Base-by-base conservation (phyloP, 495 filamentous ascomycete species). In the Rostrohypoxylon terebratum region DNA sequence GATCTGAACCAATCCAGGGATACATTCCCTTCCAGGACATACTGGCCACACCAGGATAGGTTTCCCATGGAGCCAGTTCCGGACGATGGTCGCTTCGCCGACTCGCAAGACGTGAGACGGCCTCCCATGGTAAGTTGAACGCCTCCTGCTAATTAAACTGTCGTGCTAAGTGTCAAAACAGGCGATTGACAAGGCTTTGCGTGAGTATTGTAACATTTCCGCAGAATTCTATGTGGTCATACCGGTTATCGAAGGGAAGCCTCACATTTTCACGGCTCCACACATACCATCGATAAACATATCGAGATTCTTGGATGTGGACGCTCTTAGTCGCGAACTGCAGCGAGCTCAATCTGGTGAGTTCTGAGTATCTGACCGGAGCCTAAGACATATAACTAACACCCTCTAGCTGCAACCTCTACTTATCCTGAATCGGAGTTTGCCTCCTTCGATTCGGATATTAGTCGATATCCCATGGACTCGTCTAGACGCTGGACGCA, bases 221-320 rank as follows among this genome's bases (percentile, higher is more conserved):
- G 72, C 71, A 0, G 68, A 78, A n/a, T 74, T 74, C 63, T 84
- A 79, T 53, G 80, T 84, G 36, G 72, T 83, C 11, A 80, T 79
- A 34, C 68, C 75, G 10, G 25, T 77, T 16, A 75, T 74, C 10
- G 80, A 81, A 18, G 81, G 81, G 3, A 66, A 73, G 4, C 58
- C 70, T 6, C 69, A 55, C 8, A 75, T 76, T 25, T 83, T 83
- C 55, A 71, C 78, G 0, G 77, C 77, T 1, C 80, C 78, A 2
- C 45, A 69, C 3, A 54, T 66, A 68, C 25, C 80, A 0, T 48
- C 73, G 11, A 53, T 68, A 31, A 68, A 77, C n/a, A 73, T 80
- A 42, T 48, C 55, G 1, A 72, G 57, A 20, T 77, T 82, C 13
- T 82, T 84, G 65, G 59, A 80, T 20, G 71, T 76, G 45, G 73